Percentiles rank a stretch among this genome's conserved stretches.
Evolutionary conservation across 371 early-diverging fungal genomes (phyloP).

Genomic region (Mortierella polycephala): DNA sequence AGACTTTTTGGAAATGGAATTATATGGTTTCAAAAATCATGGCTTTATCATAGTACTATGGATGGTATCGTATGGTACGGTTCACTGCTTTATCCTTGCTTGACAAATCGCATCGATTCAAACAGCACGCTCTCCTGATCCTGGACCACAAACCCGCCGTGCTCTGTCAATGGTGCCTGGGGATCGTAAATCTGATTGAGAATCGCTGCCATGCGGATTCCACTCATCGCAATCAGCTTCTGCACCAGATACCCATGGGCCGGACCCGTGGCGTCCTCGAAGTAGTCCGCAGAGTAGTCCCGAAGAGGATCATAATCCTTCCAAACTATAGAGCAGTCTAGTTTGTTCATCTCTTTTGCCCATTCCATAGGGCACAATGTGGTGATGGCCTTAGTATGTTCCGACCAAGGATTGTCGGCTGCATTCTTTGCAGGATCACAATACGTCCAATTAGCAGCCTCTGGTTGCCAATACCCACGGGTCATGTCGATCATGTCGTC

Average conservation of each 20-base stretch:
- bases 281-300: constrained; percentile 43
- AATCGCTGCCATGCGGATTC: constrained; percentile 52
- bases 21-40: no score
- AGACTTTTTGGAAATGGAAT: no score
- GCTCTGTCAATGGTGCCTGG: background rate
- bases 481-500: constrained; percentile 49
- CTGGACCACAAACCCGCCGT: background rate
- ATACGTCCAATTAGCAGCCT: constrained; percentile 40
- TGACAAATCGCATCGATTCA: constrained; percentile 6
- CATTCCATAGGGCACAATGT: constrained; percentile 45
- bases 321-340: constrained; percentile 45
- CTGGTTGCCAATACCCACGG: constrained; percentile 29
- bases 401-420: constrained; percentile 47
- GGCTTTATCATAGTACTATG: no score
- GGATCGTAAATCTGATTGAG: constrained; percentile 53
- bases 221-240: constrained; percentile 51
- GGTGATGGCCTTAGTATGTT: constrained; percentile 9
- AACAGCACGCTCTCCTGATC: background rate
- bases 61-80: no score
- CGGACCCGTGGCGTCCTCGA: constrained; percentile 25
- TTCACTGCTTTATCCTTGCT: constrained; percentile 3
- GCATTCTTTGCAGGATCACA: constrained; percentile 33
- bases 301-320: constrained; percentile 31
- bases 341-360: constrained; percentile 32
- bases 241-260: constrained; percentile 31